Conservation (phyloP, 2,329 filamentous ascomycete species). For the Paracamarosporium sp. region DNA sequence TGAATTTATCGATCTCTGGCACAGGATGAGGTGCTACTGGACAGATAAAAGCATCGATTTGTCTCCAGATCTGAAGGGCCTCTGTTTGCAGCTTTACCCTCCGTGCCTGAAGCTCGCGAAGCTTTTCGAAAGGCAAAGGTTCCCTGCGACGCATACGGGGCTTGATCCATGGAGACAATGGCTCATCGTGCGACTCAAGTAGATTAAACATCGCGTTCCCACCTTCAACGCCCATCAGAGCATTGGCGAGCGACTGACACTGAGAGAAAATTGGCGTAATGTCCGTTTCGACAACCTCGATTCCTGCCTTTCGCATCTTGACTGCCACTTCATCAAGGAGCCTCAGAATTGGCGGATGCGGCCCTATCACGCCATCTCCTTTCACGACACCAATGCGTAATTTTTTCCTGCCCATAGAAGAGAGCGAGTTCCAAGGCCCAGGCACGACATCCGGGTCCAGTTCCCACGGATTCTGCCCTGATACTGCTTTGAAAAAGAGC, state of each 20-base stretch:
- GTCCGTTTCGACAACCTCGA: conserved; percentile 67
- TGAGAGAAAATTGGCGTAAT: conserved; percentile 60
- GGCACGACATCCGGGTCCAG: conserved; percentile 53
- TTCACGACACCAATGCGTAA: conserved; percentile 57
- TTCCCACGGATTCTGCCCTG: conserved; percentile 60
- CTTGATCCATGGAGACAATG: conserved; percentile 66
- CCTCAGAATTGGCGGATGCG: conserved; percentile 58
- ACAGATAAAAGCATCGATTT: conserved; percentile 67
- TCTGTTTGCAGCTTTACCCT: conserved; percentile 61
- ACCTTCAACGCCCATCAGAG: conserved; percentile 66
- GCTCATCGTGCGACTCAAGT: conserved; percentile 62
- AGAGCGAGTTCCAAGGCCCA: conserved; percentile 45
- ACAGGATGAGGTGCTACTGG: conserved; percentile 70
- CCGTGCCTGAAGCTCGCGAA: conserved; percentile 61
- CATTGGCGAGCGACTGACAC: conserved; percentile 63
- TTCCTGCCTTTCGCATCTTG: conserved; percentile 42
- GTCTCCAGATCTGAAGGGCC: conserved; percentile 64
- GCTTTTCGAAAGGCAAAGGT: conserved; percentile 54
- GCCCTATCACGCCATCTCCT: conserved; percentile 58
- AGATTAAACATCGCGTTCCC: conserved; percentile 63
- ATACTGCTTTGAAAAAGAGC: conserved; percentile 61
- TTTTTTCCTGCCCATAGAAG: conserved; percentile 26
- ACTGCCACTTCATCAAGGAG: conserved; percentile 55
- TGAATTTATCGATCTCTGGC: conserved; percentile 67
- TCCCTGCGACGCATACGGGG: conserved; percentile 58